phyloP scores from a whole-genome alignment of 2,329 filamentous ascomycete species.

The Venturia asperata region DNA sequence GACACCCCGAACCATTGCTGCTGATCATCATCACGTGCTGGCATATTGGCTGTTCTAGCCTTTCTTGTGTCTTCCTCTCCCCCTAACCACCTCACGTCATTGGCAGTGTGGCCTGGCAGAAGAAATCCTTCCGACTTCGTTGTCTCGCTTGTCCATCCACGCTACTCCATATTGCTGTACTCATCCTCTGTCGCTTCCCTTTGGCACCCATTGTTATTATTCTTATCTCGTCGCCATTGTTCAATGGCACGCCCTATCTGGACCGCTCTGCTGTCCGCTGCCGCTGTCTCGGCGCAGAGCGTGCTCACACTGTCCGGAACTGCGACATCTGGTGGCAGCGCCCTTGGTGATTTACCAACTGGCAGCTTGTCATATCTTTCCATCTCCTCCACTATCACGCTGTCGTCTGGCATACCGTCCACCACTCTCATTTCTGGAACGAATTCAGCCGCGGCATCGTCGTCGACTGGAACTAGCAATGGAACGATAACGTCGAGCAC shows the following conservation, averaged over 20 bases:
- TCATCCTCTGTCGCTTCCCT: not conserved
- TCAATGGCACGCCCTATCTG: not conserved
- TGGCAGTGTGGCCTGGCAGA: not conserved
- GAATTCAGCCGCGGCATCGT: not conserved
- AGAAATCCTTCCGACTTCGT: not conserved
- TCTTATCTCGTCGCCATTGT: no score
- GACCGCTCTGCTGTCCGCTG: not conserved
- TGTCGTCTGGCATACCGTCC: not conserved
- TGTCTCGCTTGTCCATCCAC: not conserved
- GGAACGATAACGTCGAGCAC: not conserved
- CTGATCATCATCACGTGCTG: no score
- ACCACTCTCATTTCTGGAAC: not conserved
- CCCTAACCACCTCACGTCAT: not conserved
- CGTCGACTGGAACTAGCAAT: not conserved
- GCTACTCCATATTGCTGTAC: not conserved
- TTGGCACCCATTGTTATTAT: not conserved
- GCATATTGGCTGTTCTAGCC: not conserved
- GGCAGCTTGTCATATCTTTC: constrained; percentile 2
- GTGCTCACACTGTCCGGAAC: constrained; percentile 8
- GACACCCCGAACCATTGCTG: no score
- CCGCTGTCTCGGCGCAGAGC: not conserved
- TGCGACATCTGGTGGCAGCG: not conserved
- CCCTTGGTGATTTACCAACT: constrained; percentile 5
- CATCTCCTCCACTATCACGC: not conserved
- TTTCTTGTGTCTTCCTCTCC: not conserved